Percentiles rank a stretch among this genome's conserved stretches.
Conservation (phyloP, 2,329 filamentous ascomycete species). For the Lachnellula arida region DNA sequence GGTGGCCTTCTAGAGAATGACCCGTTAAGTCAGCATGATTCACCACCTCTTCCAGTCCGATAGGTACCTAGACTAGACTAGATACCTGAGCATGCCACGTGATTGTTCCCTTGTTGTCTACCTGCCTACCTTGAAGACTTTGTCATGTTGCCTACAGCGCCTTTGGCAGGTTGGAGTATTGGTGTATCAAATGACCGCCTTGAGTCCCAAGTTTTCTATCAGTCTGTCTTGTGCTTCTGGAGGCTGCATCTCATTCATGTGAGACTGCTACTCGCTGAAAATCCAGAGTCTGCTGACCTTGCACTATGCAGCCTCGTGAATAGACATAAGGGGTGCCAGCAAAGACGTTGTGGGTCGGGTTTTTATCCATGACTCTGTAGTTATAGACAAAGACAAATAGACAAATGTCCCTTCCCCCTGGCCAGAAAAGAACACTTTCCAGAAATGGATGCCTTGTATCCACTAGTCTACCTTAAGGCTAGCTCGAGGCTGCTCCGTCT, state of each 20-base stretch:
- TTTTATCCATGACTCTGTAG: background rate
- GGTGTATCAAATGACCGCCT: background rate
- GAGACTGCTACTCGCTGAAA: background rate
- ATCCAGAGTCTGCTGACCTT: background rate
- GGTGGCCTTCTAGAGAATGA: background rate
- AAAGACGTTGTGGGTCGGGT: background rate
- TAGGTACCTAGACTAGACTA: too few relatives aligned
- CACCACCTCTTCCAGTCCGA: too few relatives aligned
- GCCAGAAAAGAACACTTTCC: background rate
- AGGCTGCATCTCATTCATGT: background rate
- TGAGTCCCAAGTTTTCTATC: background rate
- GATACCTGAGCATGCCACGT: background rate
- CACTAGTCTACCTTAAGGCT: background rate
- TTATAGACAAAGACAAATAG: too few relatives aligned
- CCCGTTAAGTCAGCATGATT: background rate
- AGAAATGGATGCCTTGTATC: background rate
- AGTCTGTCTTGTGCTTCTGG: background rate
- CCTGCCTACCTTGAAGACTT: background rate
- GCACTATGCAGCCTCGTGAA: background rate
- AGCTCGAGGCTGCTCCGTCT: background rate
- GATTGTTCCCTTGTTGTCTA: background rate
- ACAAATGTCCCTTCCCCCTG: too few relatives aligned
- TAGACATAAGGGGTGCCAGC: background rate
- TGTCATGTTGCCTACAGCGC: background rate
- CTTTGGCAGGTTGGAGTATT: too few relatives aligned